Percentiles rank a stretch among this genome's conserved stretches.
Evolutionary conservation across 2,329 filamentous ascomycete genomes (phyloP).

Genomic region (Fusarium metavorans): DNA sequence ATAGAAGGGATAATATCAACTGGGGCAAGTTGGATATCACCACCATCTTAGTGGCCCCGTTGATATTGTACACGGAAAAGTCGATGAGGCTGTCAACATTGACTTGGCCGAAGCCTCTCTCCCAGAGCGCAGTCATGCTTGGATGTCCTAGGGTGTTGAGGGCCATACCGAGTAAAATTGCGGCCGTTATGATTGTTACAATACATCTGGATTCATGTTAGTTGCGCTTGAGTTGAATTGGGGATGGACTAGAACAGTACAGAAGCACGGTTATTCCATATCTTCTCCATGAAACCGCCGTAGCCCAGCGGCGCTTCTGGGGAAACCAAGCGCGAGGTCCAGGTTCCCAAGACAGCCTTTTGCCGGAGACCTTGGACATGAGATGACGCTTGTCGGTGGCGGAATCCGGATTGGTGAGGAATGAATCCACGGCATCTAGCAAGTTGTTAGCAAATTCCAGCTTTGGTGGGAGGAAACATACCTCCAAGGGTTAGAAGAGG

Average conservation of each 20-base stretch:
- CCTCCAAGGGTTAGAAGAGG: neutral
- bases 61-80: neutral
- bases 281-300: neutral
- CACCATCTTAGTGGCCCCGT: neutral
- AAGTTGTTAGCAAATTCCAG: neutral
- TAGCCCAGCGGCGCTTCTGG: neutral
- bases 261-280: neutral
- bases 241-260: neutral
- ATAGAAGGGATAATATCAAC: neutral
- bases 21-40: neutral
- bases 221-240: neutral
- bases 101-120: neutral
- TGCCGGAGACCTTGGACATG: neutral
- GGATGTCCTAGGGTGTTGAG: neutral
- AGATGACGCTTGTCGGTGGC: neutral
- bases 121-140: neutral
- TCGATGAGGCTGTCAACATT: neutral
- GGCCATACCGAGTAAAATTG: neutral
- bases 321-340: neutral
- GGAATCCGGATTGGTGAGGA: neutral
- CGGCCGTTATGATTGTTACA: neutral
- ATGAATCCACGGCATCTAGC: neutral
- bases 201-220: neutral
- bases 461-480: neutral
- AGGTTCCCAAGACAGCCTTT: neutral